A percentile compares a stretch with the other conserved stretches of the same genome.
Conservation (phyloP, 768 basidiomycete species). For the Naganishia kalamii region DNA sequence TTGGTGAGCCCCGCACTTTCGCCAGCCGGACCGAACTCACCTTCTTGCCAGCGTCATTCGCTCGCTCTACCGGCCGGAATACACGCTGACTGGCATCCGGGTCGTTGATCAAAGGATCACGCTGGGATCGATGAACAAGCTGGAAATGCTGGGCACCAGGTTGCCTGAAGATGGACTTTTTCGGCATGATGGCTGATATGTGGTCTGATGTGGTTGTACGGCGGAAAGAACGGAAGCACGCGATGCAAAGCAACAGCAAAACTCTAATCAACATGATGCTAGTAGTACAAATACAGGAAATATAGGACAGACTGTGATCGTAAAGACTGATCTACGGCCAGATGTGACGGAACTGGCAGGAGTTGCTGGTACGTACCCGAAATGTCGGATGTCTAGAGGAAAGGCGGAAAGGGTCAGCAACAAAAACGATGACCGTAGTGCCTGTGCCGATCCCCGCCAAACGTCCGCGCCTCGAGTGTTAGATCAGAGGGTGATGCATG, state of each 20-base stretch:
- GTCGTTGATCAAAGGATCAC: conserved; percentile 92
- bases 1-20: background rate
- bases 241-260: background rate
- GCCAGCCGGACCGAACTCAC: conserved; percentile 15
- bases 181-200: conserved; percentile 16
- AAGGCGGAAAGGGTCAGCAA: background rate
- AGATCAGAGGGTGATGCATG: conserved; percentile 16
- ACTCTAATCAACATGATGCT: conserved; percentile 14
- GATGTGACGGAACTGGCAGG: background rate
- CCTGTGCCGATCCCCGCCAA: background rate
- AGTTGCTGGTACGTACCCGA: conserved; percentile 15
- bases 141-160: conserved; percentile 90
- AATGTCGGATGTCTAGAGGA: background rate
- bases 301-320: conserved; percentile 18
- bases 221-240: background rate
- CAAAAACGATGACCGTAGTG: background rate
- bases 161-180: conserved; percentile 71
- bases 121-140: conserved; percentile 89
- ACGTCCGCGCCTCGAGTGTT: background rate
- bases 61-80: conserved; percentile 71
- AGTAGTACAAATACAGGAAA: conserved; percentile 10
- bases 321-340: conserved; percentile 14
- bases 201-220: no score
- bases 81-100: conserved; percentile 81
- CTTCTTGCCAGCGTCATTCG: conserved; percentile 61